phyloP scores from a whole-genome alignment of 768 basidiomycete genomes.

The Naganishia vishniacii region DNA sequence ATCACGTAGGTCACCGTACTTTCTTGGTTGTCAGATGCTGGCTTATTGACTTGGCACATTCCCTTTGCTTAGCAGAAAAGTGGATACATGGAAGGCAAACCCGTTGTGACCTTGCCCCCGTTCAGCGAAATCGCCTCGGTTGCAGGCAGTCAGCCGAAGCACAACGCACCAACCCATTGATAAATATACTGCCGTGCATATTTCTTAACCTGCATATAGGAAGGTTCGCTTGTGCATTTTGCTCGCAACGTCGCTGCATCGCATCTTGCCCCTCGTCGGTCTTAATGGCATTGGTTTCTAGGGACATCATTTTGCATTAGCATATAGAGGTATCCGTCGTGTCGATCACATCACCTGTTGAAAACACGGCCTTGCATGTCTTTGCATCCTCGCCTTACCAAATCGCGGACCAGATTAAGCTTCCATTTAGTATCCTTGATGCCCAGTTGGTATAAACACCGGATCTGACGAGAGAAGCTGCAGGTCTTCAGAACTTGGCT shows the following conservation, averaged over 20 bases:
- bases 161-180: neutral
- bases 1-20: conserved; percentile 12
- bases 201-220: conserved; percentile 5
- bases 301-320: conserved; percentile 10
- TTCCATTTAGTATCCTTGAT: no score
- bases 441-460: no score
- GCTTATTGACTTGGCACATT: no score
- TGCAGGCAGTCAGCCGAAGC: conserved; percentile 39
- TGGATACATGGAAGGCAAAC: neutral
- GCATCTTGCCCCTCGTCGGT: neutral
- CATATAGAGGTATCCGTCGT: conserved; percentile 4
- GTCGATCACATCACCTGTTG: neutral
- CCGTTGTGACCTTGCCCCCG: conserved; percentile 39
- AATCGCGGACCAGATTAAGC: no score
- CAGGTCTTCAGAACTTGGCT: no score
- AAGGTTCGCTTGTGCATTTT: neutral
- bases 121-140: conserved; percentile 48
- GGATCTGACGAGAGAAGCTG: no score
- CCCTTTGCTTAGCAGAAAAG: conserved; percentile 25
- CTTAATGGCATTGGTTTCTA: neutral
- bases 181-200: no score
- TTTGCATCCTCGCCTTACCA: no score
- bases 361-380: neutral
- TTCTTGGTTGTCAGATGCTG: neutral
- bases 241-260: neutral